Evolutionary conservation across 345 rosid genomes (phyloP).

Genomic region (Populus nigra): DNA sequence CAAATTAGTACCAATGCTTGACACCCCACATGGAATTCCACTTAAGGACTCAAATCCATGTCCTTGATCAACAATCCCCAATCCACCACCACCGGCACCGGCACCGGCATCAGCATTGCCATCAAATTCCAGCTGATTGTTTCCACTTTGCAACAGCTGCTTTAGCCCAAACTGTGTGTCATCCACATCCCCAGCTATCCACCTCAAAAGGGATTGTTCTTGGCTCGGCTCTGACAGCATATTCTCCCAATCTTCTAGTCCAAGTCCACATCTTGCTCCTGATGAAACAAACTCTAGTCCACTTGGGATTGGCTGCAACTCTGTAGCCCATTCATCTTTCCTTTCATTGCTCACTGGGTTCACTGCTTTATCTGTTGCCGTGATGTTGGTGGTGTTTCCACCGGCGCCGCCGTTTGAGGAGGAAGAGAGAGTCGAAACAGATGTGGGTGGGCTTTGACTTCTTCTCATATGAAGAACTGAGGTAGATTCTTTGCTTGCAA

Average conservation of each 20-base stretch:
- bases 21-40: constrained; percentile 19
- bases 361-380: constrained; percentile 16
- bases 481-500: constrained; percentile 27
- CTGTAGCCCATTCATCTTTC: constrained; percentile 47
- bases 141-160: constrained; percentile 37
- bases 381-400: constrained; percentile 22
- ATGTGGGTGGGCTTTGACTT: constrained; percentile 64
- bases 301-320: constrained; percentile 37
- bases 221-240: constrained; percentile 46
- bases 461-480: constrained; percentile 57
- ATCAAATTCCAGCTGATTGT: constrained; percentile 35
- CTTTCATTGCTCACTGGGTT: constrained; percentile 18
- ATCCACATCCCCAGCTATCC: constrained; percentile 53
- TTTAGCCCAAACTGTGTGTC: constrained; percentile 40
- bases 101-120: constrained; percentile 14
- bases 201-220: constrained; percentile 44
- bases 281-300: constrained; percentile 34
- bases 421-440: constrained; percentile 64
- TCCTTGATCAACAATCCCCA: constrained; percentile 39
- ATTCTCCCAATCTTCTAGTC: constrained; percentile 52
- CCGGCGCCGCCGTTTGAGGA: constrained; percentile 45
- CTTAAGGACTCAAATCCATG: constrained; percentile 27
- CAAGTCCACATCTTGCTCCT: constrained; percentile 42
- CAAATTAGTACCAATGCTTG: constrained; percentile 28
- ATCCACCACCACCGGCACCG: constrained; percentile 21